Base-by-base conservation (phyloP, 129 eudicot species). In the Ambrosia artemisiifolia region DNA sequence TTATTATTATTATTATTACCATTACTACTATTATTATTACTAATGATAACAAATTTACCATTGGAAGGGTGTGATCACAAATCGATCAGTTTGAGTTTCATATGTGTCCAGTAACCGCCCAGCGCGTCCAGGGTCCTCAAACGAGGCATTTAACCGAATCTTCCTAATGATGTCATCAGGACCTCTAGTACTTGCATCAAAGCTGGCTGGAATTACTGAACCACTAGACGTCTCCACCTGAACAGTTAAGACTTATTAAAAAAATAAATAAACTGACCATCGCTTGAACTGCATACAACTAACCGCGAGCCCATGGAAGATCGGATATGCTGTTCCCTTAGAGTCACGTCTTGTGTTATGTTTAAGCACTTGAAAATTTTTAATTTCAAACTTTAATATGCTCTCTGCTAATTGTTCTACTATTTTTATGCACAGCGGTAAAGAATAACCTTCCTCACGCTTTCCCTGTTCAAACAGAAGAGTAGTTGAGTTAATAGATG, bases 131-230 rank as follows among this genome's bases (percentile, higher is more conserved):
- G 89, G 87, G 75, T 90, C 89, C 76, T 82, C 88, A 79, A 56
- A 90, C 28, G 87, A 74, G 63, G 95, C 83, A 67, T 83, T 75
- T 70, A 90, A 63, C 62, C 95, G 95, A 20, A 93, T 80, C 81
- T 95, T 85, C 73, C 98, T 81, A 7, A 93, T 81, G 56, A 90
- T 67, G 77, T 88, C 95, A 79, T 93, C 98, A 3, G 98, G 98
- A 49, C 89, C 82, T 77, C 98, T 87, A 14, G 96, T 83, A 57
- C 85, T 84, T 47, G 49, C 28, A 70, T 90, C 95, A 67, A 85
- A 93, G 72, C 86, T 85, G 72, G 96, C 89, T 36, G 98, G 98
- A 61, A 76, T 24, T n/a, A 90, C 79, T 14, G 77, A 73, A 77
- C 98, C 98, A 17, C 82, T 82, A 47, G 89, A 81, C 33, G 88